Evolutionary conservation across 2,329 filamentous ascomycete genomes (phyloP), one percentile per base, ranked within the genome.

Genomic region (Fusarium napiforme): DNA sequence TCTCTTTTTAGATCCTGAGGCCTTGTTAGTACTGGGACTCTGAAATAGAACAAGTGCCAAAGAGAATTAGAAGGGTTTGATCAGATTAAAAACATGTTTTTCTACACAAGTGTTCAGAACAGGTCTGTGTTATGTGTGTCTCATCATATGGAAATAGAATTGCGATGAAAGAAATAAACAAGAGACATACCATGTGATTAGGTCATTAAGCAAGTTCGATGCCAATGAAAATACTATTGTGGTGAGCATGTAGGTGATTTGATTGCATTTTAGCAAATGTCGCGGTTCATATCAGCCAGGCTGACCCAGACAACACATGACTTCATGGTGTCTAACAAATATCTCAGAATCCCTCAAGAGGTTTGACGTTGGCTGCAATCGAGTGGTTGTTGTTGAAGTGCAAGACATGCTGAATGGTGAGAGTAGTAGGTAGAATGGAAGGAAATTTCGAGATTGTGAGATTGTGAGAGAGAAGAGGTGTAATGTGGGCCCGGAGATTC

Each of bases 81-180:
- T 78, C 75, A 77, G 75, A 75, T 68, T 28, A 67, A 30, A 74
- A 75, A 60, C 73, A 78, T 75, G 40, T 70, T 75, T 74, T 73
- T 81, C 80, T 73, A 80, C 79, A 80, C 49, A 71, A 58, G 28
- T 64, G 52, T 81, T 79, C 78, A 77, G 79, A 80, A 81, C 79
- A 81, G 79, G 80, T 81, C 79, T 79, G 78, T 81, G 78, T 76
- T 78, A 77, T 76, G 78, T 60, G 59, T 75, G 42, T 75, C 68
- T 81, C 77, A 79, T 81, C 77, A 80, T 78, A 55, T 78, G 34
- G 45, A 73, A 74, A 64, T 47, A 61, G 45, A 45, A 59, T 32
- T 18, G 16, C 23, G 7, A 26, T 52, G 26, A 50, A 61, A 58
- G 61, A 28, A 43, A 49, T 36, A 37, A 11, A 56, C 21, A 46